A percentile compares a stretch with the other conserved stretches of the same genome.
These are phyloP conservation scores for Bondarzewia mesenterica DNA, from an alignment of 1,284 basidiomycete genomes.

Conservation along the genomic window DNA sequence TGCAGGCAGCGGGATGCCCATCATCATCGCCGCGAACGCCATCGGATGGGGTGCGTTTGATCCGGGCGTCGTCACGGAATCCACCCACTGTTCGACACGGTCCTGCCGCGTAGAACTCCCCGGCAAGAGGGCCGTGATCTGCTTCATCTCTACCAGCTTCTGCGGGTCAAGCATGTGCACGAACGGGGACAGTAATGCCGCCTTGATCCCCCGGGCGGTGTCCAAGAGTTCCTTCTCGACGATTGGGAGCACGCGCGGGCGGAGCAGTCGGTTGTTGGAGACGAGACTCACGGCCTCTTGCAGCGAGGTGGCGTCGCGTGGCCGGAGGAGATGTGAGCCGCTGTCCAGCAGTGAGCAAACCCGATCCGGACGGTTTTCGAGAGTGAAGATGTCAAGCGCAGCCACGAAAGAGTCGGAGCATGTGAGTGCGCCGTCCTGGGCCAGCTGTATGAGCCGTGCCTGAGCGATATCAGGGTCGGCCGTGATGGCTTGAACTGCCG, in stretches of 20 bases:
- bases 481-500: slow-evolving; percentile 31
- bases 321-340: slow-evolving; percentile 46
- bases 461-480: slow-evolving; percentile 22
- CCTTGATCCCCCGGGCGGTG: slow-evolving; percentile 31
- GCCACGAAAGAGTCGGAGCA: slow-evolving; percentile 44
- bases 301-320: slow-evolving; percentile 38
- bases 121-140: slow-evolving; percentile 35
- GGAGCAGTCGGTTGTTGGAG: slow-evolving; percentile 21
- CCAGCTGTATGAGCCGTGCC: slow-evolving; percentile 26
- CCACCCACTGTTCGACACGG: slow-evolving; percentile 46
- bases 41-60: slow-evolving; percentile 36
- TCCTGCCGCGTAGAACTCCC: slow-evolving; percentile 30
- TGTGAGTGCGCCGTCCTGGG: slow-evolving; percentile 33
- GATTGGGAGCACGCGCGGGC: slow-evolving; percentile 30
- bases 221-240: slow-evolving; percentile 45
- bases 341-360: slow-evolving; percentile 34
- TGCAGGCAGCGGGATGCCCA: slow-evolving; percentile 44
- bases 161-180: slow-evolving; percentile 33
- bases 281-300: slow-evolving; percentile 37
- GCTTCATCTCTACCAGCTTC: slow-evolving; percentile 31
- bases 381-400: slow-evolving; percentile 42
- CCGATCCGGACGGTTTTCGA: slow-evolving; percentile 23
- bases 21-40: slow-evolving; percentile 61
- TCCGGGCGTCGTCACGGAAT: slow-evolving; percentile 35
- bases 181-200: slow-evolving; percentile 36